These are phyloP conservation scores for Trichoderma koningiopsis DNA, from an alignment of 2,329 filamentous ascomycete genomes.

Conservation along the genomic window DNA sequence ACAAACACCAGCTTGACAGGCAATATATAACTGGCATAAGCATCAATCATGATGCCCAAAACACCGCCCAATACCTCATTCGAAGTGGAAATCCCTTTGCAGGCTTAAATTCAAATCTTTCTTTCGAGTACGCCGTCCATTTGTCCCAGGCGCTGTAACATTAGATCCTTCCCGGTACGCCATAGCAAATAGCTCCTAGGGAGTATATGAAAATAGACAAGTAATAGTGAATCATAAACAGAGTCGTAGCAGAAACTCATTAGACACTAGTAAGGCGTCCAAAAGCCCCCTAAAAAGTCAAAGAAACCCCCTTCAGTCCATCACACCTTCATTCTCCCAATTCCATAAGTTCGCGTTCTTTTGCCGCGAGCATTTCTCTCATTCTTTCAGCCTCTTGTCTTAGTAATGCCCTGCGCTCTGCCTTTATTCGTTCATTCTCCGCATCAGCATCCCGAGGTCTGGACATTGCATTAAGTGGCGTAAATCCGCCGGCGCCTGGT, in stretches of 20 bases:
- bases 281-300: neutral
- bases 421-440: constrained; percentile 56
- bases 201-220: constrained; percentile 3
- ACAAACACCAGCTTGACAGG: neutral
- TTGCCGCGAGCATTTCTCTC: constrained; percentile 70
- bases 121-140: constrained; percentile 6
- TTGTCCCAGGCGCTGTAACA: constrained; percentile 3
- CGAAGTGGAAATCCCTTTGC: neutral
- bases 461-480: constrained; percentile 37
- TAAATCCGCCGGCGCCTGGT: constrained; percentile 44
- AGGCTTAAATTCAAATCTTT: neutral
- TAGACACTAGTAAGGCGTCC: constrained; percentile 30
- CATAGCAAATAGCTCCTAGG: neutral
- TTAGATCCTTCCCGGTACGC: constrained; percentile 4
- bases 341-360: constrained; percentile 67
- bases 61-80: constrained; percentile 15
- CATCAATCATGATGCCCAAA: neutral
- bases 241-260: constrained; percentile 30
- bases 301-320: neutral
- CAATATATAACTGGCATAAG: neutral
- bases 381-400: constrained; percentile 75
- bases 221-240: constrained; percentile 15
- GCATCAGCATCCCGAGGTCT: constrained; percentile 33
- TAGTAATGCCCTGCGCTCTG: constrained; percentile 66
- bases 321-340: constrained; percentile 33